These are phyloP conservation scores for Cladorrhinum sp. DNA, from an alignment of 2,329 filamentous ascomycete species.

Conservation along the genomic window DNA sequence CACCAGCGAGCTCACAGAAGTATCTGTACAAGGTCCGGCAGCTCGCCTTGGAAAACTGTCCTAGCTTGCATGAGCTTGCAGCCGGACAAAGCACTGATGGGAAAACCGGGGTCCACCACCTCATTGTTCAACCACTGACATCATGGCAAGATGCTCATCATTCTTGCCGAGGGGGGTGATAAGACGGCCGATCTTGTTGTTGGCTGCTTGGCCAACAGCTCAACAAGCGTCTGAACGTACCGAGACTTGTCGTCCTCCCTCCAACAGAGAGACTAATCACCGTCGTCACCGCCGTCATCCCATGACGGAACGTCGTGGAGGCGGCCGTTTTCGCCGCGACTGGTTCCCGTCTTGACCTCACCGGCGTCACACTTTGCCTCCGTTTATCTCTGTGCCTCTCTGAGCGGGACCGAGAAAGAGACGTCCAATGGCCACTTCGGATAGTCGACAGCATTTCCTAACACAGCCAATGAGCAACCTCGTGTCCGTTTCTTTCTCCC, in stretches of 20 bases:
- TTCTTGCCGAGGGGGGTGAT: background rate
- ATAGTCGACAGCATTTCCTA: too few species aligned
- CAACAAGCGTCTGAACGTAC: background rate
- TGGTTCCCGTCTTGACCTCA: background rate
- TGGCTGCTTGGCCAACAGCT: conserved; percentile 2
- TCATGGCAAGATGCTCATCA: conserved; percentile 22
- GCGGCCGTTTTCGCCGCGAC: background rate
- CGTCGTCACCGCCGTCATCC: background rate
- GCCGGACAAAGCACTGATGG: conserved; percentile 1
- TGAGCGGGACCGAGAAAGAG: too few species aligned
- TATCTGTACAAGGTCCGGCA: background rate
- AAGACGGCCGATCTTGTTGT: conserved; percentile 1
- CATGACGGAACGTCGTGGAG: background rate
- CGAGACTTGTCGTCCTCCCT: background rate
- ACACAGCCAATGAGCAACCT: too few species aligned
- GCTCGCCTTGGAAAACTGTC: background rate
- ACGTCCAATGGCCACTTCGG: too few species aligned
- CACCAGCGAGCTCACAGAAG: background rate
- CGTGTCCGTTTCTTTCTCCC: background rate
- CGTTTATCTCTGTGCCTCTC: background rate
- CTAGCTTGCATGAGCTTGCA: conserved; percentile 4
- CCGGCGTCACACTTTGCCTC: conserved; percentile 7
- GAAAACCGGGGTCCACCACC: background rate
- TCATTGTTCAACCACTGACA: conserved; percentile 25
- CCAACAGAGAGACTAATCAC: background rate